These are phyloP conservation scores for Pseudomicrostroma phylloplanum DNA, from an alignment of 1,284 basidiomycete species.

Conservation along the genomic window DNA sequence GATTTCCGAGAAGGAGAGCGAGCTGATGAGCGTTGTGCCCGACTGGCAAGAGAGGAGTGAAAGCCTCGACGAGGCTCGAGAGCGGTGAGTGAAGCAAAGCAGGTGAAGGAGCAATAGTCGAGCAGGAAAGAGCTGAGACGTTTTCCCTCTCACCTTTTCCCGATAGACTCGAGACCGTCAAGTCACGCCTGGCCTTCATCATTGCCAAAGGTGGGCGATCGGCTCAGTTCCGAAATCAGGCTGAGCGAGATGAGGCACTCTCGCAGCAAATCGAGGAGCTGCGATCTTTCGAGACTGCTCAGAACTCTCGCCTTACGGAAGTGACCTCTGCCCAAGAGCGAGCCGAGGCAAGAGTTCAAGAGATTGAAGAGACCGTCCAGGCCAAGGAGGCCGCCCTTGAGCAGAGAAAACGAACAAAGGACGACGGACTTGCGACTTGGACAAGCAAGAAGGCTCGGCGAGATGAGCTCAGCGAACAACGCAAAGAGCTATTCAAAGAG, in stretches of 20 bases:
- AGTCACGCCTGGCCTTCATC: constrained; percentile 34
- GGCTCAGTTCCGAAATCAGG: constrained; percentile 34
- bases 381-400: constrained; percentile 57
- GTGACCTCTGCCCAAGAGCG: constrained; percentile 20
- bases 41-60: constrained; percentile 62
- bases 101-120: no score
- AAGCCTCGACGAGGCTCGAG: constrained; percentile 35
- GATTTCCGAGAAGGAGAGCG: constrained; percentile 62
- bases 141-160: no score
- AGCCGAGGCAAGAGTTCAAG: constrained; percentile 62
- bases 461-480: constrained; percentile 45
- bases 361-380: constrained; percentile 59
- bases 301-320: constrained; percentile 21
- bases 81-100: not conserved
- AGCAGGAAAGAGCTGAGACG: no score
- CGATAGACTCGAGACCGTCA: constrained; percentile 26
- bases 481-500: constrained; percentile 63
- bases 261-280: constrained; percentile 31
- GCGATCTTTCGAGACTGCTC: constrained; percentile 21
- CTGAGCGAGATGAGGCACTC: constrained; percentile 42
- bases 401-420: constrained; percentile 54
- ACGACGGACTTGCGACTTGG: constrained; percentile 26
- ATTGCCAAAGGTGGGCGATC: constrained; percentile 45
- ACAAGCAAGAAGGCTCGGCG: constrained; percentile 42
- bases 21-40: constrained; percentile 62